Evolutionary conservation across 345 rosid species (phyloP), one percentile per base, ranked within the genome.

Genomic region (Lagerstroemia speciosa): DNA sequence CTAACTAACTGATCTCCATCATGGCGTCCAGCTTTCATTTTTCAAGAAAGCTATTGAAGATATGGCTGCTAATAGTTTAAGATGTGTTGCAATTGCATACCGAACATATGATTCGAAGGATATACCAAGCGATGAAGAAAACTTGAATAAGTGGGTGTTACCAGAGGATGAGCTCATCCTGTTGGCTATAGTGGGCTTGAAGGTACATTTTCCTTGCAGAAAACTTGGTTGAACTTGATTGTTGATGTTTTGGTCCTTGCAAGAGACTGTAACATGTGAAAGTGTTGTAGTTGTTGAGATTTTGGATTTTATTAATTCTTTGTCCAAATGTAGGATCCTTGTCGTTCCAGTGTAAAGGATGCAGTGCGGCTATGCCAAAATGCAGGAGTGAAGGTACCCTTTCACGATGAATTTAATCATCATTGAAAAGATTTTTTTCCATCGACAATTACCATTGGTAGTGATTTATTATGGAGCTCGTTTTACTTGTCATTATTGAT

Each of bases 51-150:
- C 93, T 50, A 88, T 91, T 70, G 76, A 86, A 75, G 89, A 83
- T 65, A 91, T 91, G 99, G 99, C 99, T 64, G 68, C 87, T 60
- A 17, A 86, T 62, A 91, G 98, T 80, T 80, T 94, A 80, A 92
- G 99, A 0, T 94, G 99, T 78, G 87, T 94, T 74, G 97, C 98
- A 34, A 78, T 94, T 80, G 98, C 98, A 37, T 89, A 83, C 67
- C 79, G 96, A 81, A 46, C 80, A 71, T 81, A 64, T 83, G 98
- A 85, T 50, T 26, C 22, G 46, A 87, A 87, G 50, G 87, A 79
- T 68, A 81, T 91, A 77, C 98, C 98, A 69, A 72, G 73, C 71
- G 83, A 85, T 71, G 96, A 87, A 76, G 90, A 87, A 62, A 80
- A 80, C 57, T 82, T 86, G 71, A 63, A 82, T 58, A 70, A 73